Base-by-base conservation (phyloP, 2,329 filamentous ascomycete genomes). In the Niveomyces coronatus region DNA sequence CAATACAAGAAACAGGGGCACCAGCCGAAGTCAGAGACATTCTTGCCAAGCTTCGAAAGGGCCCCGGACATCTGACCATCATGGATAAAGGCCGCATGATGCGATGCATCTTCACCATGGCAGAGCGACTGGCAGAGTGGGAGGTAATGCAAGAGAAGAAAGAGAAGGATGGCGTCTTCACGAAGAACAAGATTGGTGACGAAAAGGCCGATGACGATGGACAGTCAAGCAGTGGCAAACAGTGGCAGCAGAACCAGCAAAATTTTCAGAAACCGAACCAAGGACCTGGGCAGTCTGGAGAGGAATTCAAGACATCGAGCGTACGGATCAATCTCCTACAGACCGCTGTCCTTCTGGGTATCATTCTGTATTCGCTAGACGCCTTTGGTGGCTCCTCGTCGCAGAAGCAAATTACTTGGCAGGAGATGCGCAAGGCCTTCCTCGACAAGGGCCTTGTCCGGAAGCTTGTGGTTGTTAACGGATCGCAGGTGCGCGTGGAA, bases 371-470 rank as follows among this genome's bases (percentile, higher is more conserved):
- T 46, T 63, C 64, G 30, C 50, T 72, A 7, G 63, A 61, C 22
- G 50, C 53, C 8, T 48, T 63, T 36, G 54, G 55, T 48, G 61
- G 62, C 45, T 47, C 66, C 18, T 63, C 67, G 45, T 60, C 61
- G 4, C 64, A 69, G 46, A 62, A 63, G 53, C 89, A 98, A 56
- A 95, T 98, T 42, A 96, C 91, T 39, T 98, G 87, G 85, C 88
- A 98, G 63, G 91, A 98, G 63, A 85, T 98, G 64, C 73, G 85
- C 45, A 88, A 78, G 49, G 91, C 86, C 22, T 96, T 94, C 69
- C 70, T 98, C 44, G 87, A 95, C 63, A 95, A 94, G 68, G 91
- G 91, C 7, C 71, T 98, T 17, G 88, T 98, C 15, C 85, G 95
- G 64, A 95, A 88, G 66, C 72, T 98, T 14, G 80, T 94, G 23